phyloP scores from a whole-genome alignment of 352 stramenopile genomes.

The Globisporangium barbulae region DNA sequence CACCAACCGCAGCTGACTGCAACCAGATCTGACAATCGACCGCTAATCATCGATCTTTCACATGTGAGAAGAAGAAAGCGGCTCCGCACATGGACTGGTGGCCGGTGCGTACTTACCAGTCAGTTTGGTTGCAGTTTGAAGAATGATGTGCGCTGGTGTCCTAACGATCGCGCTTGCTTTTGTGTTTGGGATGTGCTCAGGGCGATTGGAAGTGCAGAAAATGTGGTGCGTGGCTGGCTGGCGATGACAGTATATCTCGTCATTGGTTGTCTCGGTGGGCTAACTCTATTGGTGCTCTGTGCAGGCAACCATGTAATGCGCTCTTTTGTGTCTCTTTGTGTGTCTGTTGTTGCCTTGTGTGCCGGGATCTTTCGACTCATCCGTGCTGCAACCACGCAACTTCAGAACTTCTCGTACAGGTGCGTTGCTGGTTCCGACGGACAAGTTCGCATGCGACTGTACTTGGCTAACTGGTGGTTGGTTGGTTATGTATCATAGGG shows the following conservation, averaged over 20 bases:
- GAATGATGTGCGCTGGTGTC: background rate
- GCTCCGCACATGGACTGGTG: constrained; percentile 78
- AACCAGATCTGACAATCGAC: background rate
- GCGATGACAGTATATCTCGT: background rate
- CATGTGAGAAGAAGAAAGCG: constrained; percentile 32
- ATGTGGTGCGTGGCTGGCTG: constrained; percentile 37
- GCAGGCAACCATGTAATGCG: constrained; percentile 56
- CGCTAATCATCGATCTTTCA: background rate
- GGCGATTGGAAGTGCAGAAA: constrained; percentile 78
- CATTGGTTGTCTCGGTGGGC: background rate
- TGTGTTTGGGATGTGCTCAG: constrained; percentile 27
- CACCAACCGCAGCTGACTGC: background rate
- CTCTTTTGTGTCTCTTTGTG: background rate
- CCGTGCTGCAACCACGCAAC: background rate
- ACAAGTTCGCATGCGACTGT: background rate
- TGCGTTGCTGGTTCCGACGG: constrained; percentile 7
- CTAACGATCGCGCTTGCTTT: background rate
- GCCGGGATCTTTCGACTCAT: background rate
- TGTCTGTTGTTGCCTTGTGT: constrained; percentile 4
- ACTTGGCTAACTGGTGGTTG: background rate
- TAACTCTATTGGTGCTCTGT: constrained; percentile 7
- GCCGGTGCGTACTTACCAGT: constrained; percentile 32
- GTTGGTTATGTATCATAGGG: constrained; percentile 20
- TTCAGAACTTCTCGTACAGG: constrained; percentile 76
- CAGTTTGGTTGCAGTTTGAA: background rate